These are phyloP conservation scores for Spirogloea muscicola DNA, from an alignment of 139 green algal species.

Conservation along the genomic window DNA sequence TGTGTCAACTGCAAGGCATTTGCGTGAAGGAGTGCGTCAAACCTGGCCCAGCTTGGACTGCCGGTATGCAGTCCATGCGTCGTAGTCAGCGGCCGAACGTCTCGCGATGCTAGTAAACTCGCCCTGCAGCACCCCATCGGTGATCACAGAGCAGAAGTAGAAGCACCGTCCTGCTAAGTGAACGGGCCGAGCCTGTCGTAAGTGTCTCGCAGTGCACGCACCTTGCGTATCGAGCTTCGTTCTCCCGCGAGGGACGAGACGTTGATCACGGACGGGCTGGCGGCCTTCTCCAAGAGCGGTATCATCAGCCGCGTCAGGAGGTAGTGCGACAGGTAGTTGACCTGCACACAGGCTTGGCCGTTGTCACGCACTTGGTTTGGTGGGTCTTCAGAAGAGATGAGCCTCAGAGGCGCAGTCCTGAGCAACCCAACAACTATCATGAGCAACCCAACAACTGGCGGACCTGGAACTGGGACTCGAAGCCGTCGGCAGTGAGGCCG, in stretches of 20 bases:
- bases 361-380: too few species aligned
- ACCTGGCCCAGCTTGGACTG: slow-evolving; percentile 34
- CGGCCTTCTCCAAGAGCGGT: slow-evolving; percentile 2
- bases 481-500: slow-evolving; percentile 14
- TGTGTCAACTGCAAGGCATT: too few species aligned
- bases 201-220: too few species aligned
- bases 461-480: slow-evolving; percentile 39
- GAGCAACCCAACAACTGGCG: too few species aligned
- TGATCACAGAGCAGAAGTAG: too few species aligned
- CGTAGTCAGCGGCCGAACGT: slow-evolving; percentile 7
- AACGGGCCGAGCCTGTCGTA: too few species aligned
- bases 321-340: slow-evolving; percentile 35
- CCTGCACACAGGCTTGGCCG: slow-evolving; percentile 19
- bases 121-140: too few species aligned
- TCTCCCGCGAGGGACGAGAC: slow-evolving; percentile 29
- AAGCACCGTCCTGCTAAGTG: too few species aligned
- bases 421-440: too few species aligned
- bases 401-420: too few species aligned
- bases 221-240: too few species aligned
- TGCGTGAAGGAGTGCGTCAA: not conserved
- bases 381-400: too few species aligned
- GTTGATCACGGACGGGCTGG: slow-evolving; percentile 21
- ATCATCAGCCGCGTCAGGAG: slow-evolving; percentile 20
- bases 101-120: slow-evolving; percentile 23
- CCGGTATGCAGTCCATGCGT: slow-evolving; percentile 27